Base-by-base conservation (phyloP, 805 yeast genomes). In the Yarrowia divulgata region DNA sequence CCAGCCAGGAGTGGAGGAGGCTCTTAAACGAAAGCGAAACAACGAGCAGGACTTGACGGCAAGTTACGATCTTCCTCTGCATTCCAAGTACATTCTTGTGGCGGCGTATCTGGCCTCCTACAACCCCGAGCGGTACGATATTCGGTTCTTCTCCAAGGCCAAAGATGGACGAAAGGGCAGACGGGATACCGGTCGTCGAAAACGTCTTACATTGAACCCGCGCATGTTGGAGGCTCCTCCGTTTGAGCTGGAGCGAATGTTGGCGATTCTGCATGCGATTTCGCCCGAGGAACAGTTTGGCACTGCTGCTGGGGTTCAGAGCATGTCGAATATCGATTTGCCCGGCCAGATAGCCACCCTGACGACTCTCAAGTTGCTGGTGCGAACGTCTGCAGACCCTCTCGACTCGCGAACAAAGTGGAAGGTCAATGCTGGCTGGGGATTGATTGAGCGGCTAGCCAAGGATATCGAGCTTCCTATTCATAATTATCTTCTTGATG, bases 71-170 rank as follows among this genome's bases (percentile, higher is more conserved):
- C 78, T 90, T 50, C 87, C 93, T 0, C 75, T 75, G 9, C 83
- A 85, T 63, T 84, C 94, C 1, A 90, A 90, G 74, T 91, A 85
- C 74, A 78, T 93, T n/a, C 78, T 93, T 16, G 84, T 92, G 40
- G 91, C 97, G 0, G 88, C 97, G 0, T 93, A 90, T 76, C 79
- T 93, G 60, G 96, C 97, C 0, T 91, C 97, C 0, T 90, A 85
- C 75, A 85, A 87, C 69, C 90, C 89, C 39, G 87, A 89, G 1
- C 85, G 86, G 71, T 84, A 84, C 74, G 98, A 93, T 77, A 79
- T 87, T 74, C 84, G 86, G 66, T 80, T 85, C 67, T 93, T 91
- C 74, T 89, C 97, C 40, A 86, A 83, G 70, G 80, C 89, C 54
- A 85, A 82, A 71, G 85, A 83, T 14, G 80, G 82, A 19, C 80